Base-by-base conservation (phyloP, 2,329 filamentous ascomycete genomes). In the Trichoderma sp. region DNA sequence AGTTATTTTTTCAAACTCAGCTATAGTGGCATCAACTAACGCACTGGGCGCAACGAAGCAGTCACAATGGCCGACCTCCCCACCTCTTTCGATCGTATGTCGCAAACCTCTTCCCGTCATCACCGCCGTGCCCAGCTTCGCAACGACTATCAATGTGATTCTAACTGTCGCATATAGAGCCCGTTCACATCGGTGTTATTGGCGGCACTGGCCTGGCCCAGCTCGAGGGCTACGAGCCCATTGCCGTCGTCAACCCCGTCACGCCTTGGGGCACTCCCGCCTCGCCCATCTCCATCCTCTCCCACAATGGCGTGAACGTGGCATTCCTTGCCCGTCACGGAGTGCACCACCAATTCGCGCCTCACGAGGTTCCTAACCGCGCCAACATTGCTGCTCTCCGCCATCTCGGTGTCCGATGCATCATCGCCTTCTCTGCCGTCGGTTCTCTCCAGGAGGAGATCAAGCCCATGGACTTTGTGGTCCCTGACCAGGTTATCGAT, bases 381-480 rank as follows among this genome's bases (percentile, higher is more conserved):
- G 96, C 96, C 81, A 99, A 98, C 84, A 97, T 99, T 76, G 95
- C 96, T n/a, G 96, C 96, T n/a, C 86, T 99, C 72, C 91, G 96
- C 73, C 90, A 88, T 75, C 86, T 99, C 71, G 96, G 96, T 73
- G 96, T 98, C 57, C 90, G 94, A 76, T 92, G 89, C 78, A 88
- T 98, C 79, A 92, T 99, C 78, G 94, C 95, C 72, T 99, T 99
- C 84, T 95, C 91, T 72, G 96, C 96, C 60, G 96, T 99, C 69
- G 96, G 96, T 72, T 95, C 91, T 76, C 84, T 99, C 78, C 93
- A 92, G 79, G 96, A 97, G 83, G 88, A 93, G 77, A 95, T 99
- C 80, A 93, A 92, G 82, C 96, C 96, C 55, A 91, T 96, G 82
- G 96, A 99, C 84, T 99, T 99, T 80, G 92, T 98, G 63, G 87